These are phyloP conservation scores for Tuber brumale DNA, from an alignment of 495 filamentous ascomycete species.

Conservation along the genomic window DNA sequence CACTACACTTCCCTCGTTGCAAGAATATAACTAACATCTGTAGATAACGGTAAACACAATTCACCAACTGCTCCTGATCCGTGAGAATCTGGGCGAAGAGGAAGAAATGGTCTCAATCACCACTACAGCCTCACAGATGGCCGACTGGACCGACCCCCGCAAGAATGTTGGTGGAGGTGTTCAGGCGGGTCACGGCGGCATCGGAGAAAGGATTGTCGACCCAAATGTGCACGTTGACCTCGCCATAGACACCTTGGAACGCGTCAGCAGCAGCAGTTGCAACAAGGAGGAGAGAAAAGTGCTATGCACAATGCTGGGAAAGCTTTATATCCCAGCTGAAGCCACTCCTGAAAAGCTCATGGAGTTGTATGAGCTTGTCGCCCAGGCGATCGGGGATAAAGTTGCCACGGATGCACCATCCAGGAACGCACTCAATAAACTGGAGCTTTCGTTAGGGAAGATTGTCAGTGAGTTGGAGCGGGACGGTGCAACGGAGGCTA, in stretches of 20 bases:
- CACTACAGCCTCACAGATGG: conserved; percentile 68
- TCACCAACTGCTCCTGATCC: conserved; percentile 51
- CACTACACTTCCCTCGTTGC: conserved; percentile 62
- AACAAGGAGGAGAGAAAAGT: conserved; percentile 81
- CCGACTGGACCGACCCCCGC: conserved; percentile 94
- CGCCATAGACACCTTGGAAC: conserved; percentile 57
- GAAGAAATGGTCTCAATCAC: conserved; percentile 74
- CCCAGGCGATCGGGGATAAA: conserved; percentile 62
- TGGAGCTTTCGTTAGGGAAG: conserved; percentile 60
- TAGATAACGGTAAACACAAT: conserved; percentile 49
- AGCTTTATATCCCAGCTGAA: conserved; percentile 67
- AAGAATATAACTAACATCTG: conserved; percentile 49
- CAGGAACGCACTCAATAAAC: conserved; percentile 70
- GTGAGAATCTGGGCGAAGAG: conserved; percentile 64
- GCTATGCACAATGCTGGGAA: conserved; percentile 67
- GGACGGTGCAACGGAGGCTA: conserved; percentile 42
- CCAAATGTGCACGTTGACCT: conserved; percentile 63
- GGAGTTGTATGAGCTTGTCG: conserved; percentile 52
- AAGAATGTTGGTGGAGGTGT: conserved; percentile 65
- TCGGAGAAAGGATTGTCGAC: conserved; percentile 56
- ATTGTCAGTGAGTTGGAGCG: conserved; percentile 54
- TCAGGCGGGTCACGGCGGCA: conserved; percentile 49
- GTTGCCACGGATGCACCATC: conserved; percentile 63
- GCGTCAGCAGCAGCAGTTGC: conserved; percentile 50
- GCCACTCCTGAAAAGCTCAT: conserved; percentile 50